Conservation (phyloP, 345 rosid genomes). For the Noccaea caerulescens region DNA sequence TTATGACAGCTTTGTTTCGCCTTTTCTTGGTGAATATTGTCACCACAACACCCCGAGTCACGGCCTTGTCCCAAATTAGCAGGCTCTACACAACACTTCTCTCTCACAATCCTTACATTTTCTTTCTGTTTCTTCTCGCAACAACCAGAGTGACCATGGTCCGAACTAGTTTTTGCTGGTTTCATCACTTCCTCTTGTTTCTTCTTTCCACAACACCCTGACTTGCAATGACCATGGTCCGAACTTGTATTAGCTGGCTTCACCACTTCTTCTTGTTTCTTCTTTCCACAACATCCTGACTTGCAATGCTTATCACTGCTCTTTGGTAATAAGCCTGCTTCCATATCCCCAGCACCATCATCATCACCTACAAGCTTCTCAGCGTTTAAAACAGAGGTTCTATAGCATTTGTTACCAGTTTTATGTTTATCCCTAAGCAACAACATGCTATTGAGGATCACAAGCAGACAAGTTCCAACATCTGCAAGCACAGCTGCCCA, state of each 20-base stretch:
- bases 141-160: slow-evolving; percentile 40
- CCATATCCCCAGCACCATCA: slow-evolving; percentile 34
- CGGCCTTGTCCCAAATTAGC: neutral
- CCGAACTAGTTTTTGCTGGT: slow-evolving; percentile 9
- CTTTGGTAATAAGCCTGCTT: slow-evolving; percentile 34
- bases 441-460: slow-evolving; percentile 82
- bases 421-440: slow-evolving; percentile 47
- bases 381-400: neutral
- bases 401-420: slow-evolving; percentile 31
- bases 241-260: slow-evolving; percentile 12
- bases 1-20: slow-evolving; percentile 36
- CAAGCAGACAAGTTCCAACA: slow-evolving; percentile 85
- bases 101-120: slow-evolving; percentile 5
- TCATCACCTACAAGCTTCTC: slow-evolving; percentile 20
- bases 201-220: slow-evolving; percentile 40
- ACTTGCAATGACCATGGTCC: slow-evolving; percentile 33
- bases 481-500: slow-evolving; percentile 96
- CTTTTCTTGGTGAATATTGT: slow-evolving; percentile 28
- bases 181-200: slow-evolving; percentile 26
- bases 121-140: slow-evolving; percentile 40
- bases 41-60: slow-evolving; percentile 39
- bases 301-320: slow-evolving; percentile 35
- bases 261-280: slow-evolving; percentile 24
- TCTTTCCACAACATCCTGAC: slow-evolving; percentile 36
- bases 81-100: slow-evolving; percentile 24